These are phyloP conservation scores for Lachancea fermentati DNA, from an alignment of 805 yeast species.

Conservation along the genomic window DNA sequence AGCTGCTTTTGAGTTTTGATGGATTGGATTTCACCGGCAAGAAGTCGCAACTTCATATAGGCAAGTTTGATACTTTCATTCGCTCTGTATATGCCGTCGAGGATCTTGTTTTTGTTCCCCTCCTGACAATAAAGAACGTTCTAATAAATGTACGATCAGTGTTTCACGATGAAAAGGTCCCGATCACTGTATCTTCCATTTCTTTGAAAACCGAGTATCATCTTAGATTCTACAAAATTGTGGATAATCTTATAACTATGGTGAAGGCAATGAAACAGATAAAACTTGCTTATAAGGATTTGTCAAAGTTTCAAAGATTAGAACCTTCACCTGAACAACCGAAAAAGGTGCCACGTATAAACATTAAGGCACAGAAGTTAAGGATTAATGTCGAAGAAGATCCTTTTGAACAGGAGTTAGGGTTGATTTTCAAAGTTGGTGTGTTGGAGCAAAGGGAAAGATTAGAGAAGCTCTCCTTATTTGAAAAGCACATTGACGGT, in stretches of 20 bases:
- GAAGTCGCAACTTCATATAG: conserved; percentile 7
- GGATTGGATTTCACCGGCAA: conserved; percentile 8
- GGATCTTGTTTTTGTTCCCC: conserved; percentile 17
- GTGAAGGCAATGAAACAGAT: conserved; percentile 45
- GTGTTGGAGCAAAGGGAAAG: conserved; percentile 50
- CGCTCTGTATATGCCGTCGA: conserved; percentile 27
- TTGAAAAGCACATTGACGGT: conserved; percentile 19
- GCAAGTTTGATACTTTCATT: conserved; percentile 16
- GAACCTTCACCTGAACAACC: conserved; percentile 26
- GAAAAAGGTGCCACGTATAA: conserved; percentile 38
- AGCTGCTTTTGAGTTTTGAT: conserved; percentile 17
- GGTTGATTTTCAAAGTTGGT: conserved; percentile 53
- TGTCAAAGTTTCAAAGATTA: conserved; percentile 21
- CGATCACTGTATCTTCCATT: conserved; percentile 16
- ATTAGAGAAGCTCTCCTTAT: conserved; percentile 33
- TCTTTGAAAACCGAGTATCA: conserved; percentile 32
- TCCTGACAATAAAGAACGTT: conserved; percentile 17
- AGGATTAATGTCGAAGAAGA: conserved; percentile 54
- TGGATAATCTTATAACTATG: conserved; percentile 45
- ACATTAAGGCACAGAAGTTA: conserved; percentile 37
- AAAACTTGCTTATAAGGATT: conserved; percentile 37
- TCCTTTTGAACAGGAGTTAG: conserved; percentile 58
- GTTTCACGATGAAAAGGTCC: conserved; percentile 1
- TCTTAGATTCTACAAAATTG: conserved; percentile 41
- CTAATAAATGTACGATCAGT: conserved; percentile 9